Evolutionary conservation across 1,139 yeast species (phyloP).

Genomic region (Debaryomyces subglobosus): DNA sequence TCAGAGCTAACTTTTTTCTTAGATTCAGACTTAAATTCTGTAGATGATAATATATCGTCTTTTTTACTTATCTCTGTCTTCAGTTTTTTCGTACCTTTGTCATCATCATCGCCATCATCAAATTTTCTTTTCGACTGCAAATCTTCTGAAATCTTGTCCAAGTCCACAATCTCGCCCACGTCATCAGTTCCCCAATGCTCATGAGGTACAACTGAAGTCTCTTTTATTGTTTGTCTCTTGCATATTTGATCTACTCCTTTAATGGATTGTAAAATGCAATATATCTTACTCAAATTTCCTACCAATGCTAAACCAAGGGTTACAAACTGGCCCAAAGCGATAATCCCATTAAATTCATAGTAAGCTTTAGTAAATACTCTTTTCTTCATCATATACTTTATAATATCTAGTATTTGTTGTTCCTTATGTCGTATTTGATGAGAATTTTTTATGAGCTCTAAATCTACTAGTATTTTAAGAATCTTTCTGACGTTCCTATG

Average conservation of each 20-base stretch:
- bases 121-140: constrained; percentile 3
- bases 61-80: constrained; percentile 11
- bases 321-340: constrained; percentile 78
- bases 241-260: constrained; percentile 17
- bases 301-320: constrained; percentile 72
- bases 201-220: neutral
- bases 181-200: constrained; percentile 22
- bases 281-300: constrained; percentile 56
- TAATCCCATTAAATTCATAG: constrained; percentile 64
- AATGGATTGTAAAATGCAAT: constrained; percentile 25
- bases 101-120: neutral
- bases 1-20: constrained; percentile 10
- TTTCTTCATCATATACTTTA: constrained; percentile 37
- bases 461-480: constrained; percentile 24
- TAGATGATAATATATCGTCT: constrained; percentile 7
- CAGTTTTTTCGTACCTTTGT: constrained; percentile 10
- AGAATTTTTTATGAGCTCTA: constrained; percentile 21
- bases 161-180: constrained; percentile 26
- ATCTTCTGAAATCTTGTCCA: constrained; percentile 10
- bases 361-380: constrained; percentile 54
- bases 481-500: constrained; percentile 58
- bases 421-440: constrained; percentile 16
- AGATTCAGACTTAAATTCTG: neutral
- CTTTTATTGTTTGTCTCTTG: constrained; percentile 2
- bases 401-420: constrained; percentile 24